Evolutionary conservation across 2,329 filamentous ascomycete genomes (phyloP).

Genomic region (Verticillium longisporum): DNA sequence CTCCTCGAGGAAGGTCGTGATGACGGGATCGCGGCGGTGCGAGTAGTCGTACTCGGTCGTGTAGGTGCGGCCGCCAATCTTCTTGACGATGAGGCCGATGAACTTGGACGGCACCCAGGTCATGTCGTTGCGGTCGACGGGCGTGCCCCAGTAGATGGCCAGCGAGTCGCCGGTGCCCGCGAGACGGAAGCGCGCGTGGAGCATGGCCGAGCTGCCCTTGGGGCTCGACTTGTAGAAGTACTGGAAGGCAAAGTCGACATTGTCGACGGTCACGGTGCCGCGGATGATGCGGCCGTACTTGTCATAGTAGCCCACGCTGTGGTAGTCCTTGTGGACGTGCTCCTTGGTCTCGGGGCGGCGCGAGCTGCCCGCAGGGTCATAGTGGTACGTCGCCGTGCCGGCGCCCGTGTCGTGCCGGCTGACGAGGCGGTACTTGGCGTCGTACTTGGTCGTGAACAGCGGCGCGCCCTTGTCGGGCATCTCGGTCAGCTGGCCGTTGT

Average conservation of each 20-base stretch:
- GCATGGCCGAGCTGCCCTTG: slow-evolving; percentile 22
- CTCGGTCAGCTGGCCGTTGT: slow-evolving; percentile 16
- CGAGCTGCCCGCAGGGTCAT: slow-evolving; percentile 10
- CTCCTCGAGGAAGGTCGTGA: slow-evolving; percentile 21
- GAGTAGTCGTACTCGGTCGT: slow-evolving; percentile 25
- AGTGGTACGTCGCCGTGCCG: slow-evolving; percentile 18
- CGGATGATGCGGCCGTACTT: slow-evolving; percentile 22
- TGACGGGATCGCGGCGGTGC: slow-evolving; percentile 28
- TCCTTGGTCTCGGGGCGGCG: slow-evolving; percentile 20
- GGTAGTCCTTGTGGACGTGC: slow-evolving; percentile 12
- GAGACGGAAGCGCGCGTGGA: slow-evolving; percentile 22
- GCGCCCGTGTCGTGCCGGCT: slow-evolving; percentile 15
- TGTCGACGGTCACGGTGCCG: slow-evolving; percentile 19
- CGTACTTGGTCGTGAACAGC: slow-evolving; percentile 19
- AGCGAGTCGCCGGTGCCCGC: slow-evolving; percentile 17
- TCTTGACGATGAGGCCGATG: slow-evolving; percentile 24
- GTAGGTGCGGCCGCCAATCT: slow-evolving; percentile 16
- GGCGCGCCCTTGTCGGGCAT: slow-evolving; percentile 14
- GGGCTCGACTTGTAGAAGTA: slow-evolving; percentile 27
- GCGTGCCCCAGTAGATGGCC: slow-evolving; percentile 27
- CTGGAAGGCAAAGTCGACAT: slow-evolving; percentile 21
- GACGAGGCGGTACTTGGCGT: slow-evolving; percentile 18
- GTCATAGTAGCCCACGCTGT: slow-evolving; percentile 24
- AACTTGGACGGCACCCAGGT: slow-evolving; percentile 26
- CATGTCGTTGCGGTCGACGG: slow-evolving; percentile 16